Conservation (phyloP, 192 early-diverging fungal genomes). For the Linnemannia elongata region DNA sequence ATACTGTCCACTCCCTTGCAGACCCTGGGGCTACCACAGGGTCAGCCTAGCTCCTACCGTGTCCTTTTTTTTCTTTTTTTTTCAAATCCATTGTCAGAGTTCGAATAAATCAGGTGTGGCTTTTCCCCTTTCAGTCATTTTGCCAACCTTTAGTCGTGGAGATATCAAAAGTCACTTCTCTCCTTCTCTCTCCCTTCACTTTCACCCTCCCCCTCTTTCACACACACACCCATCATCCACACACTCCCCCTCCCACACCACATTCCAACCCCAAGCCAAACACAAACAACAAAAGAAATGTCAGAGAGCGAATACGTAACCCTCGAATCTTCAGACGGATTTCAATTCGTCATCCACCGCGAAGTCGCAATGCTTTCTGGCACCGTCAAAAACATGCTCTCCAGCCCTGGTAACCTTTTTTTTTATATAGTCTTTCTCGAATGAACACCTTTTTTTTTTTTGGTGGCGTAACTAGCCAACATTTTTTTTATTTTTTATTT, state of each 20-base stretch:
- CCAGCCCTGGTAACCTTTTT: constrained; percentile 73
- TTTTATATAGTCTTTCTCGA: no score
- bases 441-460: neutral
- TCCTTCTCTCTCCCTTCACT: no score
- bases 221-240: neutral
- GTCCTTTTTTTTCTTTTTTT: no score
- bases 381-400: constrained; percentile 96
- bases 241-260: neutral
- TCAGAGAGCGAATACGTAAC: constrained; percentile 75
- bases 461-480: constrained; percentile 35
- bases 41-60: no score
- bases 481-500: neutral
- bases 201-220: no score
- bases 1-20: no score
- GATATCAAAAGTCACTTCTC: no score
- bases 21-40: no score
- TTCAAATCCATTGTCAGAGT: no score
- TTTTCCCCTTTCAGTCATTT: no score
- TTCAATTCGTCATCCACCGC: constrained; percentile 90
- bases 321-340: constrained; percentile 90
- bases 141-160: no score
- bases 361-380: constrained; percentile 92
- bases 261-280: neutral
- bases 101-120: no score
- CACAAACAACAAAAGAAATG: neutral